These are phyloP conservation scores for Talaromyces sp. DNA, from an alignment of 2,329 filamentous ascomycete genomes.

Conservation along the genomic window DNA sequence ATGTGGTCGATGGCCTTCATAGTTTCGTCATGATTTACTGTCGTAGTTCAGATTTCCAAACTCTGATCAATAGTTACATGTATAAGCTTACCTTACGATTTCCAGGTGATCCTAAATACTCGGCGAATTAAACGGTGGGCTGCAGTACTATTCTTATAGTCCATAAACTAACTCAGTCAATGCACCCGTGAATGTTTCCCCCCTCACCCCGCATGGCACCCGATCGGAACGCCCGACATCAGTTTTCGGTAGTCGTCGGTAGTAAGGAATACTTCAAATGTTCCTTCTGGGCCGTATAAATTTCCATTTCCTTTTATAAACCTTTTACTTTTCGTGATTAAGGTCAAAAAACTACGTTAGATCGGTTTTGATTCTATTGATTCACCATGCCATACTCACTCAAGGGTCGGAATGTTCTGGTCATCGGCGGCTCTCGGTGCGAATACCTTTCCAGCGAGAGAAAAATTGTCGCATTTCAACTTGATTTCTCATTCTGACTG, in stretches of 20 bases:
- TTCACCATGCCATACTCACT: conserved; percentile 63
- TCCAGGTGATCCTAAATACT: no score
- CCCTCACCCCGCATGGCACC: not conserved
- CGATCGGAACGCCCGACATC: not conserved
- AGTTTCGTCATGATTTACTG: no score
- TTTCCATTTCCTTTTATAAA: no score
- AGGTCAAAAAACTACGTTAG: not conserved
- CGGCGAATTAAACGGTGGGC: no score
- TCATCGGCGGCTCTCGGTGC: conserved; percentile 67
- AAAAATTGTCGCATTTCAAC: not conserved
- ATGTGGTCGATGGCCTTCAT: no score
- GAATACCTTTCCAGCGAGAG: conserved; percentile 17
- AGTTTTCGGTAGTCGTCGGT: not conserved
- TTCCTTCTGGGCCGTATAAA: not conserved
- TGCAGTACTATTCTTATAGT: no score
- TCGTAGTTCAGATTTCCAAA: no score
- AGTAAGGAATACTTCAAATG: not conserved
- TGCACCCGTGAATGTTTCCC: no score
- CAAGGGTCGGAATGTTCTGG: conserved; percentile 62
- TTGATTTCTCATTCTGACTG: conserved; percentile 6
- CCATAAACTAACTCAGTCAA: no score
- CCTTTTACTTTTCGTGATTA: no score
- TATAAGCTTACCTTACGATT: no score
- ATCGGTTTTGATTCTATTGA: not conserved
- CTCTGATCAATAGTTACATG: no score